Conservation (phyloP, 1,284 basidiomycete genomes). For the Naganishia sp. region DNA sequence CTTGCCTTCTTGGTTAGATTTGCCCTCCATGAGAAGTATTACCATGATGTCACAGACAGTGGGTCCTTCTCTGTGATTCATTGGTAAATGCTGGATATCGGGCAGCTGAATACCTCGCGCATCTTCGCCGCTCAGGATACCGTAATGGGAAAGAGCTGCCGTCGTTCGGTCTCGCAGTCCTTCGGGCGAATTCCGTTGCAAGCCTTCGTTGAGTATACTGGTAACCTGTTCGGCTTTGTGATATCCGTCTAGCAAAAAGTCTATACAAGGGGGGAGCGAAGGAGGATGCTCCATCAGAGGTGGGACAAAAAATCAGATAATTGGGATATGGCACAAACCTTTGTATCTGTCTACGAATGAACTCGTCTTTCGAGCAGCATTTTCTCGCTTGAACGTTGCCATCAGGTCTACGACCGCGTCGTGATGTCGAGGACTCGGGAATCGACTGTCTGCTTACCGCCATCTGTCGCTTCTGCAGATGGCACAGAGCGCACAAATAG, state of each 20-base stretch:
- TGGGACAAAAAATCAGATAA: neutral
- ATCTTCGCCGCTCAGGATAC: constrained; percentile 7
- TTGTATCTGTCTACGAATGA: constrained; percentile 11
- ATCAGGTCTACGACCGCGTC: neutral
- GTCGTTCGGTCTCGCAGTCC: constrained; percentile 8
- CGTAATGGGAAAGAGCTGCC: constrained; percentile 5
- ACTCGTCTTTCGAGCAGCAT: constrained; percentile 6
- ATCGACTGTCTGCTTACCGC: neutral
- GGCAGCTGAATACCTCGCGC: constrained; percentile 9
- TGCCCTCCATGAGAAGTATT: neutral
- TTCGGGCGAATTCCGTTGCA: neutral
- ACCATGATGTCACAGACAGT: constrained; percentile 1
- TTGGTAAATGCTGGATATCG: neutral
- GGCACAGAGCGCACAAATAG: constrained; percentile 4
- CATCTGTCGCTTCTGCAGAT: constrained; percentile 21
- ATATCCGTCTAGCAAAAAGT: neutral
- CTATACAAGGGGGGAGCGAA: neutral
- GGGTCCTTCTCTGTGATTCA: neutral
- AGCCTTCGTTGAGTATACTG: neutral
- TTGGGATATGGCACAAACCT: constrained; percentile 2
- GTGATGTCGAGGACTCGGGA: neutral
- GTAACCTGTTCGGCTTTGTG: neutral
- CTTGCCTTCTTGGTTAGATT: constrained; percentile 9
- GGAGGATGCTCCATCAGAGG: too few species aligned
- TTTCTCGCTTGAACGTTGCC: neutral